phyloP scores from a whole-genome alignment of 371 early-diverging fungal species.

The Racocetra persica region DNA sequence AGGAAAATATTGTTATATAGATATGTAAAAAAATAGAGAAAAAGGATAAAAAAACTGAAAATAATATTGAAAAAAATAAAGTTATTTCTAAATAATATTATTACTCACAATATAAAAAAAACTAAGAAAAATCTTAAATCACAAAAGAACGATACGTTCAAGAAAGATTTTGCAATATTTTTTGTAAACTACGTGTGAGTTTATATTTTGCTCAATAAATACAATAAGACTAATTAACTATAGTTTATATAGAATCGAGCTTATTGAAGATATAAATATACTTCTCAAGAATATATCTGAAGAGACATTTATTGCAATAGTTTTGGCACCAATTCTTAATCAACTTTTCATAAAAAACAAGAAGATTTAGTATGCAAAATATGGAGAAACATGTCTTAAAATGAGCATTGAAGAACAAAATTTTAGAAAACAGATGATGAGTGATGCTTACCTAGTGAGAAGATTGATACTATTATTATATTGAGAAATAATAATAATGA shows the following conservation, averaged over 20 bases:
- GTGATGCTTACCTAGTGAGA: neutral
- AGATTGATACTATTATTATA: conserved; percentile 23
- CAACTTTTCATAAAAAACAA: conserved; percentile 20
- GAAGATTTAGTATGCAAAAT: neutral
- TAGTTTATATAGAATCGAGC: conserved; percentile 35
- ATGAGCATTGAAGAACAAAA: conserved; percentile 13
- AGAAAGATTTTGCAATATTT: neutral
- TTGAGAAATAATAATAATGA: conserved; percentile 23
- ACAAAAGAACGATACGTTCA: conserved; percentile 3
- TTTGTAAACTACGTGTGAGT: conserved; percentile 31
- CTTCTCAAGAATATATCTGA: conserved; percentile 27
- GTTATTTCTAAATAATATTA: conserved; percentile 3
- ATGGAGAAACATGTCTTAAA: conserved; percentile 35
- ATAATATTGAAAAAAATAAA: conserved; percentile 10
- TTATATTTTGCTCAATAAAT: conserved; percentile 27
- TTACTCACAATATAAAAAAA: conserved; percentile 15
- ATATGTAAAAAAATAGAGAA: conserved; percentile 8
- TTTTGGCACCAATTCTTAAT: conserved; percentile 17
- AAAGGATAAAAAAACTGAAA: neutral
- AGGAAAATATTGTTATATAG: conserved; percentile 10
- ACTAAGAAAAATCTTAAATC: conserved; percentile 26
- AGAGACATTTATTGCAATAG: conserved; percentile 14
- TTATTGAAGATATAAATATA: conserved; percentile 16
- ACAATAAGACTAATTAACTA: conserved; percentile 20
- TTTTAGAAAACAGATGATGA: conserved; percentile 17